phyloP scores from a whole-genome alignment of 2,329 filamentous ascomycete genomes.

The Apiospora phragmitis region DNA sequence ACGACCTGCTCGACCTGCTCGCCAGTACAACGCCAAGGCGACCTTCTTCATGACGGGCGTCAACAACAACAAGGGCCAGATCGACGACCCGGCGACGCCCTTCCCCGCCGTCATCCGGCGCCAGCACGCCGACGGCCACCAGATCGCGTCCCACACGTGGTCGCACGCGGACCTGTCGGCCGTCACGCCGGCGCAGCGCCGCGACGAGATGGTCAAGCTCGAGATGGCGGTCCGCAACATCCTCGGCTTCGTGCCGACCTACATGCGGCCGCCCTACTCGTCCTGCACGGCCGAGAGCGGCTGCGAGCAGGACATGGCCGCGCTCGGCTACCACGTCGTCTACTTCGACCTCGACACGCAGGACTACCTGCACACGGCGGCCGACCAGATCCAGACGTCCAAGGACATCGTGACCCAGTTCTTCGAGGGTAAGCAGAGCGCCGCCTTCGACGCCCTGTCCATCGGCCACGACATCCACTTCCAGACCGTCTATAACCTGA shows the following conservation, averaged over 20 bases:
- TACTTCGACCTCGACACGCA: constrained; percentile 62
- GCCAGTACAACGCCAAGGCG: constrained; percentile 17
- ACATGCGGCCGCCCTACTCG: constrained; percentile 33
- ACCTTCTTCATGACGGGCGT: constrained; percentile 37
- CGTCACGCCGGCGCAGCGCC: constrained; percentile 34
- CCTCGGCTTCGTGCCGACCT: constrained; percentile 46
- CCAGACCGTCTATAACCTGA: constrained; percentile 45
- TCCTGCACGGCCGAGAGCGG: constrained; percentile 39
- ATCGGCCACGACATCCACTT: constrained; percentile 55
- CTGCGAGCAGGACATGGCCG: constrained; percentile 33
- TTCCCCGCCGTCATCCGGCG: constrained; percentile 42
- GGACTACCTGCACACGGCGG: constrained; percentile 55
- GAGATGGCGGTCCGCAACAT: constrained; percentile 46
- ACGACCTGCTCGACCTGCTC: constrained; percentile 21
- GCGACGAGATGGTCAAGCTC: constrained; percentile 44
- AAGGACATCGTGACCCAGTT: constrained; percentile 50
- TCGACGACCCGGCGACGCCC: constrained; percentile 19
- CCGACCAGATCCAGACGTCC: constrained; percentile 44
- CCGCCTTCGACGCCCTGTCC: constrained; percentile 43
- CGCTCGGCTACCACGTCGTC: constrained; percentile 55
- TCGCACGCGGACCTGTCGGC: constrained; percentile 42
- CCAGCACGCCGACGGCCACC: constrained; percentile 46
- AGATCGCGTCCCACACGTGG: constrained; percentile 50
- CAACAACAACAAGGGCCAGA: constrained; percentile 45
- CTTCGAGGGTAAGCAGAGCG: constrained; percentile 35